Conservation (phyloP, 2,329 filamentous ascomycete species). For the Westerdykella aurantiaca region DNA sequence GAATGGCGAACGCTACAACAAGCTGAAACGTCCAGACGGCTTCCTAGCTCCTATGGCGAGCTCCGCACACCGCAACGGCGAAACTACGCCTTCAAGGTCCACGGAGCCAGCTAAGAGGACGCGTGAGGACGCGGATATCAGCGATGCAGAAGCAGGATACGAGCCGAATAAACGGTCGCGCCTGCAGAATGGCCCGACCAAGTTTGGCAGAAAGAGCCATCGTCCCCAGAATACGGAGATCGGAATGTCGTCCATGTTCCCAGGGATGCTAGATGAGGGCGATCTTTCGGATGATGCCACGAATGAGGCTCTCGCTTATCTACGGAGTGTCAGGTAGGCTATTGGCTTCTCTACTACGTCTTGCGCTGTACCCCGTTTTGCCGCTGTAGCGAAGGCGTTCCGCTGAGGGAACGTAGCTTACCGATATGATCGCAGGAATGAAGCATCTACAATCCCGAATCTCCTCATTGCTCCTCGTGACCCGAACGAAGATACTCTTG, state of each 20-base stretch:
- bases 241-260: constrained; percentile 28
- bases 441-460: constrained; percentile 69
- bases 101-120: constrained; percentile 4
- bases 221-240: constrained; percentile 9
- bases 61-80: neutral
- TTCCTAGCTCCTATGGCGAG: constrained; percentile 8
- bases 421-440: constrained; percentile 50
- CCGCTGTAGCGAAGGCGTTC: neutral
- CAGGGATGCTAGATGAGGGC: constrained; percentile 25
- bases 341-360: constrained; percentile 2
- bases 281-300: constrained; percentile 21
- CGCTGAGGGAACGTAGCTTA: constrained; percentile 13
- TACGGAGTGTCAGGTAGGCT: constrained; percentile 30
- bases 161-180: constrained; percentile 1
- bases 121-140: neutral
- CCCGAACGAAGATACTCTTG: constrained; percentile 6
- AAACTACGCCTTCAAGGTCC: constrained; percentile 7
- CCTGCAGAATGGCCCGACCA: neutral
- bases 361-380: neutral
- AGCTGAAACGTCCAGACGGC: constrained; percentile 30
- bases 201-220: constrained; percentile 7
- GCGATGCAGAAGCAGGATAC: constrained; percentile 1
- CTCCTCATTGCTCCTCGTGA: constrained; percentile 53
- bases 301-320: constrained; percentile 30
- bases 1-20: constrained; percentile 35